These are phyloP conservation scores for Aspergillus proliferans DNA, from an alignment of 2,329 filamentous ascomycete species.

Conservation along the genomic window DNA sequence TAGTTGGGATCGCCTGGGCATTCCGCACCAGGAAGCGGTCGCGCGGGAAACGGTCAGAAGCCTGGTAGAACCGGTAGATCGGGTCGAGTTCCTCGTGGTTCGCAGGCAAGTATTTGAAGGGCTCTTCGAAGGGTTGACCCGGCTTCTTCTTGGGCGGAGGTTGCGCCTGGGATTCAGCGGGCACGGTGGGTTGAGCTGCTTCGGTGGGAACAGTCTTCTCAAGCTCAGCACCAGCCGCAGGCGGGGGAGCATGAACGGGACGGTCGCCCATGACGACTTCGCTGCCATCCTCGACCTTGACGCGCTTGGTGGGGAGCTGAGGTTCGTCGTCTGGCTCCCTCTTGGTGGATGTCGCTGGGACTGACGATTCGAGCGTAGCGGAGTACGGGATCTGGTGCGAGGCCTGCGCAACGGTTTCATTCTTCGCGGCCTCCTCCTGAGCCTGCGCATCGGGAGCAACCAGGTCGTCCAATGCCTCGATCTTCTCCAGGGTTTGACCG, in stretches of 20 bases:
- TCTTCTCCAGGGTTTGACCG: conserved; percentile 29
- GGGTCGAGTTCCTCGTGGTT: conserved; percentile 68
- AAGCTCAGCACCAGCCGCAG: conserved; percentile 19
- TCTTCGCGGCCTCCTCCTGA: conserved; percentile 27
- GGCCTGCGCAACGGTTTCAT: conserved; percentile 29
- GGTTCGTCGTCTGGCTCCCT: conserved; percentile 30
- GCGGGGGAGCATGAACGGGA: conserved; percentile 29
- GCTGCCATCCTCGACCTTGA: conserved; percentile 35
- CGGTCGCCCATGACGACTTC: conserved; percentile 34
- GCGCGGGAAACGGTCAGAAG: conserved; percentile 76
- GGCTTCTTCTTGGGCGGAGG: conserved; percentile 32
- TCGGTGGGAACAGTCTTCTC: conserved; percentile 19
- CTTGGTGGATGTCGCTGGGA: conserved; percentile 23
- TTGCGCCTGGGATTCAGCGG: conserved; percentile 10
- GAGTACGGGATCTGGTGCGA: conserved; percentile 29
- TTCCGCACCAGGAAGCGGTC: conserved; percentile 97
- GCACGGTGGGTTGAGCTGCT: conserved; percentile 15
- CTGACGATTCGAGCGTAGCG: conserved; percentile 19
- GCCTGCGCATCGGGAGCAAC: conserved; percentile 24
- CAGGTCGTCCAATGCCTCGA: conserved; percentile 35
- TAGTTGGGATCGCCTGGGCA: conserved; percentile 75
- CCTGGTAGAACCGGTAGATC: conserved; percentile 78
- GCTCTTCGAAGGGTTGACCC: conserved; percentile 65
- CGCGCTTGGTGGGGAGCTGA: conserved; percentile 38
- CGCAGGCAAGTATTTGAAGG: conserved; percentile 80